A percentile compares a stretch with the other conserved stretches of the same genome.
Evolutionary conservation across 495 filamentous ascomycete species (phyloP).

Genomic region (Aspergillus bridgeri): DNA sequence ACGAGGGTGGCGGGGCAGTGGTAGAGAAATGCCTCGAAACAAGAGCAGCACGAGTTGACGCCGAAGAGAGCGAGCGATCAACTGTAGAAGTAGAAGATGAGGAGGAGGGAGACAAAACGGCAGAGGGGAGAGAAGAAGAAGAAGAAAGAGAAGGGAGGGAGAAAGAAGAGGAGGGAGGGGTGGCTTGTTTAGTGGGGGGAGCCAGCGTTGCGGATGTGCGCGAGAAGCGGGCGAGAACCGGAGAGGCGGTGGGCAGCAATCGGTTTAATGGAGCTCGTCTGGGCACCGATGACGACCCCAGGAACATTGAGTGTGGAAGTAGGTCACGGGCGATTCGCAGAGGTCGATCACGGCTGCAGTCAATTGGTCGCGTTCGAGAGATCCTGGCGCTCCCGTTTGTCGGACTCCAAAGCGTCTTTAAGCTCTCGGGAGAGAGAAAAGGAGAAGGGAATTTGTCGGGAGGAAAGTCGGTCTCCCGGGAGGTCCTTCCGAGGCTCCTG

Average conservation of each 20-base stretch:
- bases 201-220: slow-evolving; percentile 42
- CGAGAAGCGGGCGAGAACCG: slow-evolving; percentile 24
- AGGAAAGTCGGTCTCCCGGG: slow-evolving; percentile 3
- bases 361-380: background rate
- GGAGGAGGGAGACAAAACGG: slow-evolving; percentile 3
- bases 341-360: background rate
- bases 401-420: background rate
- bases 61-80: slow-evolving; percentile 22
- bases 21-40: slow-evolving; percentile 28
- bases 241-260: slow-evolving; percentile 39
- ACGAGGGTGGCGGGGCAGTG: slow-evolving; percentile 17
- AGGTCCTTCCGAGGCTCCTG: slow-evolving; percentile 9
- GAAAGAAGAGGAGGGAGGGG: slow-evolving; percentile 36
- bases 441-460: slow-evolving; percentile 6
- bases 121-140: slow-evolving; percentile 22
- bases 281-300: slow-evolving; percentile 5
- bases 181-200: slow-evolving; percentile 43
- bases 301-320: slow-evolving; percentile 7
- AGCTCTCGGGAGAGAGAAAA: background rate
- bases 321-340: background rate
- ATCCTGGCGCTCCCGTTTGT: background rate
- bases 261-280: slow-evolving; percentile 34
- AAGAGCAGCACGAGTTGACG: slow-evolving; percentile 24
- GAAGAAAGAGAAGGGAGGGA: slow-evolving; percentile 24
- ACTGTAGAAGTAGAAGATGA: slow-evolving; percentile 10